Base-by-base conservation (phyloP, 1,284 basidiomycete species). In the Cryptococcus sp. region DNA sequence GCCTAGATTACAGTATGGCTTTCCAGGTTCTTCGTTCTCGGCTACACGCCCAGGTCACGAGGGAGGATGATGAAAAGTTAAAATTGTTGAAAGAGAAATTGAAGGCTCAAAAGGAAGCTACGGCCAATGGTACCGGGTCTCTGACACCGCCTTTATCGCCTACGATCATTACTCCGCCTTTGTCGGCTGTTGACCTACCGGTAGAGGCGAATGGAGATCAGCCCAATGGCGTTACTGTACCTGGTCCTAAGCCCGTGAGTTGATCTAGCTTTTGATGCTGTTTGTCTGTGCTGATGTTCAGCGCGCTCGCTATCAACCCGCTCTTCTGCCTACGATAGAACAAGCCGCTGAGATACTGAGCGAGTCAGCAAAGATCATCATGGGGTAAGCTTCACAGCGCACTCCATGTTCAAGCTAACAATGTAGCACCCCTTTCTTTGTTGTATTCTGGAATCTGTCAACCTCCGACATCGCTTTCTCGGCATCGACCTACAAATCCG, bases 361-460 rank as follows among this genome's bases (percentile, higher is more conserved):
- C 2, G 25, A 36, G 2, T 63, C 60, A 3, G 62, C 59, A 24
- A 67, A 66, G 47, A 56, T 49, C 4, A 44, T 67, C 22, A 53
- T 69, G 52, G 59, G 56, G 55, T 60, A 36, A 46, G 59, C 39
- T 23, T 19, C 7, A 14, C 10, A 36, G 3, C 45, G 11, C 3
- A 10, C 21, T 28, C 45, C 23, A 21, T 10, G 19, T 13, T 23
- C 44, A 41, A 19, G 31, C 53, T 56, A 43, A 60, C 46, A 16
- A 21, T 31, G 28, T 59, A 92, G 91, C 4, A 85, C 88, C 31
- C 86, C 84, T 1, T 97, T 97, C 76, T 93, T 91, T 62, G 77
- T 89, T 40, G 91, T 91, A 0, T 98, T 96, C 76, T 97, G 93
- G 93, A 91, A 94, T 69, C 73, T 97, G 49, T 87, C 88, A 0